These are phyloP conservation scores for Cochliopodium minus DNA, from an alignment of 208 protist genomes.

Conservation along the genomic window DNA sequence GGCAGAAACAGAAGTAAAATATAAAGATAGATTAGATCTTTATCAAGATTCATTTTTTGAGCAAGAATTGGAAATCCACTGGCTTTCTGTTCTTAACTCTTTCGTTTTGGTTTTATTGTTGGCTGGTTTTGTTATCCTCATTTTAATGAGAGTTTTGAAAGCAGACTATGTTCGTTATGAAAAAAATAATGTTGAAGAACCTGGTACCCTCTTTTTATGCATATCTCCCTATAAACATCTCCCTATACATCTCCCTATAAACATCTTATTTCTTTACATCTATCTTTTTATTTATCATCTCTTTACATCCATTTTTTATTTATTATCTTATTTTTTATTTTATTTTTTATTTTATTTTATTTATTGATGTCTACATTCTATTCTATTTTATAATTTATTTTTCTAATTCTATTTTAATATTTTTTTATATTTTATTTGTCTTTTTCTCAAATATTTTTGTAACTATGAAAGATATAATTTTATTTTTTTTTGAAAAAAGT, in stretches of 20 bases:
- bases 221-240: not conserved
- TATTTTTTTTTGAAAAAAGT: conserved; percentile 18
- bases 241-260: conserved; percentile 1
- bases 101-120: conserved; percentile 55
- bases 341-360: too few relatives aligned
- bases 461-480: conserved; percentile 19
- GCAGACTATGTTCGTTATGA: conserved; percentile 47
- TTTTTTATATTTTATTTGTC: conserved; percentile 6
- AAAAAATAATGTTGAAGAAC: conserved; percentile 27
- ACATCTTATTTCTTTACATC: not conserved
- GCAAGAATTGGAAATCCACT: conserved; percentile 56
- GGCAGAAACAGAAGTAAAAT: not conserved
- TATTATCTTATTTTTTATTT: too few relatives aligned
- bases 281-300: not conserved
- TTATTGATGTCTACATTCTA: not conserved
- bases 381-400: not conserved
- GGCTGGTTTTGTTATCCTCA: conserved; percentile 45
- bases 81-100: conserved; percentile 65
- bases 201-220: conserved; percentile 11
- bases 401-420: conserved; percentile 2
- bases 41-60: not conserved
- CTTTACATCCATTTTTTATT: too few relatives aligned
- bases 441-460: not conserved
- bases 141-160: conserved; percentile 49
- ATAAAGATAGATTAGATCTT: not conserved